These are phyloP conservation scores for Pleurotus ostreatus DNA, from an alignment of 768 basidiomycete genomes.

Conservation along the genomic window DNA sequence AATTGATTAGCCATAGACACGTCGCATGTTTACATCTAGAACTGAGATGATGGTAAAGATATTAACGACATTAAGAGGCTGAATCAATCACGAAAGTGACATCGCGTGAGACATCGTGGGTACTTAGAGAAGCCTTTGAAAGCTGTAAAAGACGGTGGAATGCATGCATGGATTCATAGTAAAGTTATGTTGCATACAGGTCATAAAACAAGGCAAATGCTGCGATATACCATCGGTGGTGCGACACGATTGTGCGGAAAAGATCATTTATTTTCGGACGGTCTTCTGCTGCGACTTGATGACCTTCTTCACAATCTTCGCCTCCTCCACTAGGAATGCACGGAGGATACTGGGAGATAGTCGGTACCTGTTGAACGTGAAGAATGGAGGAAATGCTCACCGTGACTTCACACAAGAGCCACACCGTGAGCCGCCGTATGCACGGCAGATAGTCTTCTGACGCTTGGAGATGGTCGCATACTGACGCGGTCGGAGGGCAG, in stretches of 20 bases:
- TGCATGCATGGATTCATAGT: neutral
- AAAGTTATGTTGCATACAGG: constrained; percentile 4
- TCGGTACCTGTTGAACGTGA: too few species aligned
- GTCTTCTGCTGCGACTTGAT: constrained; percentile 85
- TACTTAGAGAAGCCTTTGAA: neutral
- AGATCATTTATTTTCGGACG: constrained; percentile 35
- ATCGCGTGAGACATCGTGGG: neutral
- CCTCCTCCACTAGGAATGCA: constrained; percentile 98
- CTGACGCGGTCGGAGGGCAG: constrained; percentile 92
- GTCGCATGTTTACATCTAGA: neutral
- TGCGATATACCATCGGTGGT: neutral
- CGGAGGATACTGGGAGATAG: constrained; percentile 73
- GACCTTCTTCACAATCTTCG: constrained; percentile 99
- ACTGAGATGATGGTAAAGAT: neutral
- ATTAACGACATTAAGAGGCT: neutral
- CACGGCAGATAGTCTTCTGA: constrained; percentile 92
- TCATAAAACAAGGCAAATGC: neutral
- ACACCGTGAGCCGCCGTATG: constrained; percentile 97
- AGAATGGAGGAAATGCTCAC: constrained; percentile 39
- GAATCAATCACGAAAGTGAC: too few species aligned
- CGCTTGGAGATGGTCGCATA: constrained; percentile 97
- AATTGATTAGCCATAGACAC: neutral
- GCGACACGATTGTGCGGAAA: constrained; percentile 3
- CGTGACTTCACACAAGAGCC: constrained; percentile 93
- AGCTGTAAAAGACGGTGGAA: neutral